Conservation (phyloP, 2,329 filamentous ascomycete genomes). For the Niveomyces coronatus region DNA sequence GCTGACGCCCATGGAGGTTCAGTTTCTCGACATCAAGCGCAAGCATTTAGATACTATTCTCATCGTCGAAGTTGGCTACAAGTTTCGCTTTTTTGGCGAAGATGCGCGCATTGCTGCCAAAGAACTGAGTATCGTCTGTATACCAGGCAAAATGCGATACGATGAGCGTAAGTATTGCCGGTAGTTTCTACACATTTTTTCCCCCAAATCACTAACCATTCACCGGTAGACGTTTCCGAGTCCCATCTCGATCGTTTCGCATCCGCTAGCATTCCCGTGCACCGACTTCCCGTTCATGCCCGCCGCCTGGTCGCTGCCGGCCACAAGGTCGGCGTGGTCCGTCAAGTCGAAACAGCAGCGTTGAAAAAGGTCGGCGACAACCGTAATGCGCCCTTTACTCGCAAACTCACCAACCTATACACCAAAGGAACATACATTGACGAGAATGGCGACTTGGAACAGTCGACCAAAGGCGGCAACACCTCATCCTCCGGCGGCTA, state of each 20-base stretch:
- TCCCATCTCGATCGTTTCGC: conserved; percentile 87
- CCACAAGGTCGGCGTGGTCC: conserved; percentile 90
- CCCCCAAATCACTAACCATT: conserved; percentile 6
- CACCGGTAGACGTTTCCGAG: conserved; percentile 61
- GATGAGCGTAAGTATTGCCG: conserved; percentile 64
- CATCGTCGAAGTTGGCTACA: conserved; percentile 94
- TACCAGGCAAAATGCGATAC: conserved; percentile 88
- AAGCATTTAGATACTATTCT: conserved; percentile 84
- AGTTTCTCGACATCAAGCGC: conserved; percentile 87
- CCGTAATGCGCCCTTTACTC: conserved; percentile 79
- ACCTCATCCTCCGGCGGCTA: conserved; percentile 65
- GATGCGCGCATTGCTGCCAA: conserved; percentile 84
- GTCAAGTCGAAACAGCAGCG: conserved; percentile 90
- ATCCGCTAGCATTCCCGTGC: conserved; percentile 89
- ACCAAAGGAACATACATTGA: conserved; percentile 98
- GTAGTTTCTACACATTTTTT: background rate
- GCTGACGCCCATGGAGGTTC: conserved; percentile 87
- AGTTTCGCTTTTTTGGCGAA: conserved; percentile 94
- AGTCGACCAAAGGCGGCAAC: conserved; percentile 27
- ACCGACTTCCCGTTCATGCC: conserved; percentile 83
- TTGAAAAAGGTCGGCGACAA: conserved; percentile 94
- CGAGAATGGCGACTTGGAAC: conserved; percentile 72
- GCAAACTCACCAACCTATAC: conserved; percentile 92
- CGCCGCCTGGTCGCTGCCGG: conserved; percentile 87
- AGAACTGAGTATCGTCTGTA: conserved; percentile 89